Percentiles rank a stretch among this genome's conserved stretches.
These are phyloP conservation scores for Esteya vermicola DNA, from an alignment of 2,329 filamentous ascomycete species.

Conservation along the genomic window DNA sequence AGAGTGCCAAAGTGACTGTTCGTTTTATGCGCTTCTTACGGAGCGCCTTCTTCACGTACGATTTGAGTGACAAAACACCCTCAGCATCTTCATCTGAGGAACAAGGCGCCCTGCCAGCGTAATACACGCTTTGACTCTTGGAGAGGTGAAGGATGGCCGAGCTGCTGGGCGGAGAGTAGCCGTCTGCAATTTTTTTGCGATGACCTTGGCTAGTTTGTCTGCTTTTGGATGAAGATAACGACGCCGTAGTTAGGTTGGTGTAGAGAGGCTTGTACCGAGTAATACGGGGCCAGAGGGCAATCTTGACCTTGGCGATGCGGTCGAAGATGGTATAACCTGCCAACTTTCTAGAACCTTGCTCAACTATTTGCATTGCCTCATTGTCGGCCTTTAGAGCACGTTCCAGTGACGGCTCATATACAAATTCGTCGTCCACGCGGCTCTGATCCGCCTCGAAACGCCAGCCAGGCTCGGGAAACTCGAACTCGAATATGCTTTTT, in stretches of 20 bases:
- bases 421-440: neutral
- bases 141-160: constrained; percentile 12
- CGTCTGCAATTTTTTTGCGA: neutral
- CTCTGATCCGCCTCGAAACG: constrained; percentile 13
- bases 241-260: too few species aligned
- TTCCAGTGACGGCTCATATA: constrained; percentile 4
- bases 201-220: neutral
- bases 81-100: constrained; percentile 6
- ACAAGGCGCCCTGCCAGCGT: constrained; percentile 12
- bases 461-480: constrained; percentile 15
- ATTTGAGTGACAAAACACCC: constrained; percentile 4
- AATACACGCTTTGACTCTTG: constrained; percentile 16
- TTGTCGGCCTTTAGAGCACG: neutral
- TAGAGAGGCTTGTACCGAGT: constrained; percentile 14
- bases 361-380: neutral
- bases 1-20: neutral
- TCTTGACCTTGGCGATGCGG: constrained; percentile 16
- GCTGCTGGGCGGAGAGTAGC: constrained; percentile 1
- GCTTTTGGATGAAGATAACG: too few species aligned
- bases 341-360: neutral
- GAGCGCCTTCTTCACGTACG: constrained; percentile 6
- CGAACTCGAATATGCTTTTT: constrained; percentile 16
- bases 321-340: neutral
- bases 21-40: too few species aligned
- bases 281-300: constrained; percentile 17